phyloP scores from a whole-genome alignment of 1,139 yeast genomes.

The Tardiomyces blankii region DNA sequence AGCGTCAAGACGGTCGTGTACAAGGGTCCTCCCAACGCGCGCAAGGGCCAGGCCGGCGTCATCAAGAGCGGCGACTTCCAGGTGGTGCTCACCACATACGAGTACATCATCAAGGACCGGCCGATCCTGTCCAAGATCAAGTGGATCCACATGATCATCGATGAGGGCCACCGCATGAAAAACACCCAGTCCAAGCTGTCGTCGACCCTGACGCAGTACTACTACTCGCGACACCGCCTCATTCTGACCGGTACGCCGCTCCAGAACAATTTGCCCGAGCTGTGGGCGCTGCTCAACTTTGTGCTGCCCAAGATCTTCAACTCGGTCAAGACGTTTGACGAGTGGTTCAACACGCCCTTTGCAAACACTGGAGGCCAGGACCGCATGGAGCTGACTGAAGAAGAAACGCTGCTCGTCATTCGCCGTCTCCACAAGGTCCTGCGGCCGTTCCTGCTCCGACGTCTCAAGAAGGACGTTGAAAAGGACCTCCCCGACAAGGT shows the following conservation, averaged over 20 bases:
- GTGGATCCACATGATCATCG: slow-evolving; percentile 97
- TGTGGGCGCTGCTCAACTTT: slow-evolving; percentile 93
- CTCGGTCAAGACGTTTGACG: slow-evolving; percentile 96
- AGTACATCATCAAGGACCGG: slow-evolving; percentile 73
- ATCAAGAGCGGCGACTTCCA: slow-evolving; percentile 76
- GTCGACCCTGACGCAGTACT: slow-evolving; percentile 68
- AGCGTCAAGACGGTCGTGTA: slow-evolving; percentile 29
- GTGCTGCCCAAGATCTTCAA: slow-evolving; percentile 94
- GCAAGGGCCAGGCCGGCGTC: slow-evolving; percentile 65
- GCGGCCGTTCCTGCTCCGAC: slow-evolving; percentile 86
- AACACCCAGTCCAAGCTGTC: slow-evolving; percentile 84
- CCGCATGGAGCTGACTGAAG: slow-evolving; percentile 88
- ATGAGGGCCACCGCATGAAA: slow-evolving; percentile 98
- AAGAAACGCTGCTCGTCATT: slow-evolving; percentile 87
- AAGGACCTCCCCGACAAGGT: slow-evolving; percentile 93
- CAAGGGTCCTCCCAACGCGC: slow-evolving; percentile 63
- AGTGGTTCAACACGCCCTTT: slow-evolving; percentile 98
- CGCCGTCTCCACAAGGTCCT: slow-evolving; percentile 93
- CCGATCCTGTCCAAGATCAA: slow-evolving; percentile 64
- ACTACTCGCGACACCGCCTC: slow-evolving; percentile 73
- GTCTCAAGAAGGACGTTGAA: slow-evolving; percentile 95
- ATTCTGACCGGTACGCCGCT: slow-evolving; percentile 96
- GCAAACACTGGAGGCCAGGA: slow-evolving; percentile 95
- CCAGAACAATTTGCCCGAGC: slow-evolving; percentile 91
- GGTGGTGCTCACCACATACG: slow-evolving; percentile 71